Evolutionary conservation across 331 rosid genomes (phyloP).

Genomic region (Spiraea crenata): DNA sequence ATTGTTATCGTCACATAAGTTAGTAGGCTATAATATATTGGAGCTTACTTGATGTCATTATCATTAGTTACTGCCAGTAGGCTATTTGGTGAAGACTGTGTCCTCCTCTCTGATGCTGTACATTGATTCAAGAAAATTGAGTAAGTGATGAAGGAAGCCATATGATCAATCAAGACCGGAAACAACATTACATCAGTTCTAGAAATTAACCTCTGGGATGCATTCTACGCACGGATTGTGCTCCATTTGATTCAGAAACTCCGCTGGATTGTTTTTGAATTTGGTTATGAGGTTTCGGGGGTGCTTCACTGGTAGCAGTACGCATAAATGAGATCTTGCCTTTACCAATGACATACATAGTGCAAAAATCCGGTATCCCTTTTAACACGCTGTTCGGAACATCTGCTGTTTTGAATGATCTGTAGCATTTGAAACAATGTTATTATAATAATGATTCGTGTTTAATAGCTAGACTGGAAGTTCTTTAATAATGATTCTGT

Average conservation of each 20-base stretch:
- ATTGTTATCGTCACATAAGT: too few relatives aligned
- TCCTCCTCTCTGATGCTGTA: conserved; percentile 32
- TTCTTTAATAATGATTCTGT: too few relatives aligned
- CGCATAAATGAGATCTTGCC: conserved; percentile 52
- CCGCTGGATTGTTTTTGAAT: conserved; percentile 22
- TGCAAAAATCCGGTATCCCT: conserved; percentile 66
- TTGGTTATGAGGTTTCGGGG: conserved; percentile 25
- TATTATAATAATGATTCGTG: background rate
- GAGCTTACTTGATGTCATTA: conserved; percentile 52
- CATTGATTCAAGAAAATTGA: conserved; percentile 1
- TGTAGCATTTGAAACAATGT: conserved; percentile 9
- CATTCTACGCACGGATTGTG: conserved; percentile 12
- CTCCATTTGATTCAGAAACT: conserved; percentile 18
- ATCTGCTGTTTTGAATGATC: conserved; percentile 50
- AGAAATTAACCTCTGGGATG: conserved; percentile 28
- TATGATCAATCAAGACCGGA: background rate
- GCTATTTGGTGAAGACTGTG: background rate
- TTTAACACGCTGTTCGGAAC: conserved; percentile 52
- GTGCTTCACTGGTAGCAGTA: conserved; percentile 33
- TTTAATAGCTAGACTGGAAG: background rate
- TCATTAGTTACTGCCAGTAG: conserved; percentile 3
- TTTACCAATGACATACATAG: conserved; percentile 61
- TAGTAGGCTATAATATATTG: background rate
- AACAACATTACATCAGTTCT: background rate
- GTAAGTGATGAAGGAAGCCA: background rate